Evolutionary conservation across 2,329 filamentous ascomycete species (phyloP).

Genomic region (Aspergillus aculeatinus): DNA sequence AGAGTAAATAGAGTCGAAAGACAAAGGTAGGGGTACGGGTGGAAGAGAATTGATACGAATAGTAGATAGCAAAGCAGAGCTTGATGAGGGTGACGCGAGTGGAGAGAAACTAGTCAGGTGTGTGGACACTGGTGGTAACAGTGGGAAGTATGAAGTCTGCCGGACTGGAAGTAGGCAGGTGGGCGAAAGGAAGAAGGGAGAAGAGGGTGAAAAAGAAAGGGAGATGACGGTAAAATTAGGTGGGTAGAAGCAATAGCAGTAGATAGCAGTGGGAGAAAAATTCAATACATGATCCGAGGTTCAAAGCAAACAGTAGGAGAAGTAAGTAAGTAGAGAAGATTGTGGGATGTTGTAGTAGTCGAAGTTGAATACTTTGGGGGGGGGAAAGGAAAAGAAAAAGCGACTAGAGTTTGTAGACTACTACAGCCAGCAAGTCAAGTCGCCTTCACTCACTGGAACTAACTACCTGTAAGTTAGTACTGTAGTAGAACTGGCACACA

Average conservation of each 20-base stretch:
- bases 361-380: conserved; percentile 3
- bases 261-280: background rate
- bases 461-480: background rate
- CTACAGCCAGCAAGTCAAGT: conserved; percentile 6
- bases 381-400: conserved; percentile 6
- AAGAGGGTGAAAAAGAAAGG: conserved; percentile 11
- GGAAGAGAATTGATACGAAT: conserved; percentile 11
- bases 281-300: conserved; percentile 1
- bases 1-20: background rate
- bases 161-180: conserved; percentile 7
- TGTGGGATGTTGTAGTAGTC: conserved; percentile 5
- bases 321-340: background rate
- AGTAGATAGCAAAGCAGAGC: conserved; percentile 5
- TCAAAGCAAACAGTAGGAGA: background rate
- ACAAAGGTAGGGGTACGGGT: background rate
- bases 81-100: conserved; percentile 3
- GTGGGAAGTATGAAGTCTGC: conserved; percentile 16
- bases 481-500: background rate
- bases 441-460: conserved; percentile 4
- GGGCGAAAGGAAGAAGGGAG: conserved; percentile 13
- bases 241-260: background rate
- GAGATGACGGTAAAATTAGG: conserved; percentile 13
- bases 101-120: conserved; percentile 12
- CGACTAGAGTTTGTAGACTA: conserved; percentile 16
- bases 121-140: conserved; percentile 15